These are phyloP conservation scores for Eimeria brunetti DNA, from an alignment of 169 alveolate genomes.

Conservation along the genomic window DNA sequence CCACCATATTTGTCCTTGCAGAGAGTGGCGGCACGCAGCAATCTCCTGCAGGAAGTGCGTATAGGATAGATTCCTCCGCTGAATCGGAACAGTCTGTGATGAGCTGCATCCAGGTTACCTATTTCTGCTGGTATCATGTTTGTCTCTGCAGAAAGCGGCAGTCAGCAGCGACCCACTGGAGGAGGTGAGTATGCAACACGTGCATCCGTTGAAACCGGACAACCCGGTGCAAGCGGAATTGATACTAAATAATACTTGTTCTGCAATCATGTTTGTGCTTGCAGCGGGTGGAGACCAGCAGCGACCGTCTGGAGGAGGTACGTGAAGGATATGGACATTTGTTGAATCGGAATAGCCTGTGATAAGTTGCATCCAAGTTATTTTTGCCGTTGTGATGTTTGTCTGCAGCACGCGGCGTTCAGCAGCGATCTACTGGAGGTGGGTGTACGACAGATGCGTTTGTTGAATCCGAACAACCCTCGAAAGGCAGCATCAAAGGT, in stretches of 20 bases:
- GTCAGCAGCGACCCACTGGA: too few relatives aligned
- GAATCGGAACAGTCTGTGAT: not conserved
- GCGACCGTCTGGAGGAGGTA: not conserved
- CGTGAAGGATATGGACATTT: not conserved
- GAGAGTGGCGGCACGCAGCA: not conserved
- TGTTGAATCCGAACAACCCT: too few relatives aligned
- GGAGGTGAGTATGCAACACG: too few relatives aligned
- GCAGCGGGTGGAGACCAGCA: not conserved
- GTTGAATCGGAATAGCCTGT: too few relatives aligned
- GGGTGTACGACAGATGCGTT: too few relatives aligned
- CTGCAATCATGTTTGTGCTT: not conserved
- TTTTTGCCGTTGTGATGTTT: too few relatives aligned
- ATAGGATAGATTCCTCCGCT: not conserved
- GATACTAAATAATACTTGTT: too few relatives aligned
- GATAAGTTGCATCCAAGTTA: not conserved
- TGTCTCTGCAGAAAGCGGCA: too few relatives aligned
- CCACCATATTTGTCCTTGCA: not conserved
- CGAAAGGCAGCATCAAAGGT: too few relatives aligned
- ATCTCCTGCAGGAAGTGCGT: not conserved
- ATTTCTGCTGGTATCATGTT: too few relatives aligned
- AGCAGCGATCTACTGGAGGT: too few relatives aligned
- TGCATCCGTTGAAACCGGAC: not conserved
- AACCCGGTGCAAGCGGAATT: not conserved
- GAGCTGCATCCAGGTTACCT: not conserved
- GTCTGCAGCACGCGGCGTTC: too few relatives aligned